These are phyloP conservation scores for Eucalyptus cladocalyx DNA, from an alignment of 345 rosid species.

Conservation along the genomic window DNA sequence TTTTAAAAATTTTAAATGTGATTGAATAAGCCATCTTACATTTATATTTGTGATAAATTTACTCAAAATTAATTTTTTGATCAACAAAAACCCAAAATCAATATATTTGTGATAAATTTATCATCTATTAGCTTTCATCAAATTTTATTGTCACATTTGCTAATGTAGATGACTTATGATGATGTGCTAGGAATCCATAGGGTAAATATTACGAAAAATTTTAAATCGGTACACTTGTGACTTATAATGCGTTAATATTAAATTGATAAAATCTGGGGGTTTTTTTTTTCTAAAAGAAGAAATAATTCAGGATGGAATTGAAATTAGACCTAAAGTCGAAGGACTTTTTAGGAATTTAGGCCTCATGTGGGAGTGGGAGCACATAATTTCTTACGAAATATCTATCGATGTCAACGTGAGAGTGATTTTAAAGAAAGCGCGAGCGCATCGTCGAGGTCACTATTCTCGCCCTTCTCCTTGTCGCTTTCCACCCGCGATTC, in stretches of 20 bases:
- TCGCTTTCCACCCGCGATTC: neutral
- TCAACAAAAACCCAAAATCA: too few relatives aligned
- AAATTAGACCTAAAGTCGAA: neutral
- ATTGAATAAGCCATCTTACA: too few relatives aligned
- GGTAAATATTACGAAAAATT: too few relatives aligned
- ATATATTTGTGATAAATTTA: too few relatives aligned
- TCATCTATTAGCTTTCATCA: rapidly evolving
- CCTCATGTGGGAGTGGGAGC: neutral
- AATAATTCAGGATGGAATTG: neutral
- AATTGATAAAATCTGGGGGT: rapidly evolving
- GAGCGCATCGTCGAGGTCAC: neutral
- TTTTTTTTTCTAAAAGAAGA: too few relatives aligned
- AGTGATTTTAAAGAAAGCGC: neutral
- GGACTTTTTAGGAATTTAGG: neutral
- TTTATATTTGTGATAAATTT: too few relatives aligned
- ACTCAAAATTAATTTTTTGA: too few relatives aligned
- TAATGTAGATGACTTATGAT: rapidly evolving
- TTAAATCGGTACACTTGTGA: rapidly evolving
- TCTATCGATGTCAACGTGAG: neutral
- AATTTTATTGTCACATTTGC: too few relatives aligned
- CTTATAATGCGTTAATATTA: too few relatives aligned
- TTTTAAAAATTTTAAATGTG: too few relatives aligned
- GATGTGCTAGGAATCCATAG: neutral
- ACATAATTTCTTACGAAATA: too few relatives aligned
- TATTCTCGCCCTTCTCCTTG: neutral